Conservation (phyloP, 768 basidiomycete species). For the Mycena belliarum region DNA sequence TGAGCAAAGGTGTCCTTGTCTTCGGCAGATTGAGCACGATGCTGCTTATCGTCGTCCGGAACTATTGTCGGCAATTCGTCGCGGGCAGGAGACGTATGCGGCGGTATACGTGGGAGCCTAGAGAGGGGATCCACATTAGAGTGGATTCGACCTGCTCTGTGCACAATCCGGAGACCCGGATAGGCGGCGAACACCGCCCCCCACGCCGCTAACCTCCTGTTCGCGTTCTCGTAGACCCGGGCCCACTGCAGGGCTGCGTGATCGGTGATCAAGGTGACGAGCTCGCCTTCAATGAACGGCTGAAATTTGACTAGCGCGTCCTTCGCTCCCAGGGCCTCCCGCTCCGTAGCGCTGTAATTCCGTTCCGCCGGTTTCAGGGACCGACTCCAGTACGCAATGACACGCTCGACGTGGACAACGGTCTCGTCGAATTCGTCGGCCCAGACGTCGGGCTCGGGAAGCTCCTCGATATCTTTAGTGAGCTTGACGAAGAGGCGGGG, state of each 20-base stretch:
- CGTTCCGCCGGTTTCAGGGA: no score
- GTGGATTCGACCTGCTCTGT: not conserved
- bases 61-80: not conserved
- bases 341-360: no score
- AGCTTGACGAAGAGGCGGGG: constrained; percentile 19
- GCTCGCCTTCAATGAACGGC: not conserved
- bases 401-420: constrained; percentile 22
- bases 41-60: not conserved
- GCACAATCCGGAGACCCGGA: not conserved
- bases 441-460: constrained; percentile 2
- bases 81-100: not conserved
- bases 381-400: no score
- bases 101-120: not conserved
- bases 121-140: no score
- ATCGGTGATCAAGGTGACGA: not conserved
- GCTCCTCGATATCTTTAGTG: not conserved
- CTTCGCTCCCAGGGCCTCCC: no score
- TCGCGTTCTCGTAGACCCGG: not conserved
- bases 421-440: constrained; percentile 18
- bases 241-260: not conserved
- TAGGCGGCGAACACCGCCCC: not conserved
- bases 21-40: not conserved
- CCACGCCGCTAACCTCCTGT: not conserved
- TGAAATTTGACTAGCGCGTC: no score
- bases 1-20: not conserved